Evolutionary conservation across 805 yeast genomes (phyloP), one percentile per base, ranked within the genome.

Genomic region (Cyberlindnera maritima): DNA sequence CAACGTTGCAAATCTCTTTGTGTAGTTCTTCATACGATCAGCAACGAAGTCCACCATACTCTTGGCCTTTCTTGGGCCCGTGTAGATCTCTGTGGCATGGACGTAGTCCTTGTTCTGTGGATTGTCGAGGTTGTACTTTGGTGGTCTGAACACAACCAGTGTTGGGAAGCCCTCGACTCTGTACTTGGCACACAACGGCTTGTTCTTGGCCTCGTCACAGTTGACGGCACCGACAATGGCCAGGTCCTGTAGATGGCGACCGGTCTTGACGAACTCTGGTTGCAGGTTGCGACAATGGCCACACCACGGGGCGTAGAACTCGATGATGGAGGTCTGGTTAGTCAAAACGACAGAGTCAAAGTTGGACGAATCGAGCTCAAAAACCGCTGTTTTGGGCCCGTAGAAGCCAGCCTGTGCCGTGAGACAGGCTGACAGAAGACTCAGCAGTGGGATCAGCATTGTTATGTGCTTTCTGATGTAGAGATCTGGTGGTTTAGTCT

Each of bases 261-360:
- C 95, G 13, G 83, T 79, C 59, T 83, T 83, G 41, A 72, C 69
- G 64, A 74, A 85, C 2, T 79, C 80, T 3, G 85, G 83, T 48
- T 81, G 78, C 42, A 92, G 69, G 47, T 80, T 76, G 58, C 82
- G 76, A 67, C 99, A 92, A 66, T 92, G 89, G 5, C 97, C 97
- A 71, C 99, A 92, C 98, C 98, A 91, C 33, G 97, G 97, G 4
- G 98, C 97, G 65, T 85, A 91, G 66, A 91, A 91, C 69, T 90
- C 90, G 19, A 89, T 90, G 17, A 90, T 68, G 2, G 96, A 67
- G 2, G 96, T 85, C 58, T 88, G 85, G 61, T 89, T 89, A 2
- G 95, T 74, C 19, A 72, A 65, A 36, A 80, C 72, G 41, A 83
- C 85, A 46, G 77, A 76, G 50, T 83, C 80, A 60, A 90, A 90